Conservation (phyloP, 352 stramenopile genomes). For the Phytophthora sp. region DNA sequence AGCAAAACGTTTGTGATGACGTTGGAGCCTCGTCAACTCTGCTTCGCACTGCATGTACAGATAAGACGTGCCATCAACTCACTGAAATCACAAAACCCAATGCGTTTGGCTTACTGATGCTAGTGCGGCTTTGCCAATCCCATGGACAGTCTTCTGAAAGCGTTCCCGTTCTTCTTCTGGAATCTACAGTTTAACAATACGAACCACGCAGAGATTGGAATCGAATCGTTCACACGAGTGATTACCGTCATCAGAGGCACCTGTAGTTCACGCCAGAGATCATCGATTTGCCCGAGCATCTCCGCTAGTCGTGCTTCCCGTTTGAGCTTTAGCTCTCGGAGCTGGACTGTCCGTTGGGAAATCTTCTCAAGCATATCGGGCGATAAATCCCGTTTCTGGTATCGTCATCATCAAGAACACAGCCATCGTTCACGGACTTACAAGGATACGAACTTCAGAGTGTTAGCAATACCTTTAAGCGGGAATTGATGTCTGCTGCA, state of each 20-base stretch:
- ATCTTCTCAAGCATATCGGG: slow-evolving; percentile 42
- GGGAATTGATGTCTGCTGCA: slow-evolving; percentile 18
- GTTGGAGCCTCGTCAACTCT: slow-evolving; percentile 34
- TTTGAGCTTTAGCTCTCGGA: slow-evolving; percentile 37
- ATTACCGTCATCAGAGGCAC: slow-evolving; percentile 9
- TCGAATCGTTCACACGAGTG: no score
- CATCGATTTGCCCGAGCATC: slow-evolving; percentile 38
- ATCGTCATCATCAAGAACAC: neutral
- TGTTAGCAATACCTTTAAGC: slow-evolving; percentile 37
- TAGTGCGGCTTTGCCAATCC: slow-evolving; percentile 30
- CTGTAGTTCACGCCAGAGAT: slow-evolving; percentile 40
- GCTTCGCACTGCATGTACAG: slow-evolving; percentile 23
- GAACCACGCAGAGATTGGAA: no score
- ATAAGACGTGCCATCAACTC: no score
- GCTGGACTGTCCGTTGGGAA: slow-evolving; percentile 37
- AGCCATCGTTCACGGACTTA: neutral
- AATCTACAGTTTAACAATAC: no score
- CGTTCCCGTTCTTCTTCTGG: slow-evolving; percentile 31
- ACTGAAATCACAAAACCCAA: neutral
- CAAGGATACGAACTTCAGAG: no score
- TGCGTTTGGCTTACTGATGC: slow-evolving; percentile 21
- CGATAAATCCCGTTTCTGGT: slow-evolving; percentile 35
- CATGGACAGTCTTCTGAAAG: slow-evolving; percentile 31
- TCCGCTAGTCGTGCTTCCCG: slow-evolving; percentile 28
- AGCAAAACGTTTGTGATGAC: slow-evolving; percentile 30